Evolutionary conservation across 352 stramenopile species (phyloP).

Genomic region (Halophytophthora batemanensis): DNA sequence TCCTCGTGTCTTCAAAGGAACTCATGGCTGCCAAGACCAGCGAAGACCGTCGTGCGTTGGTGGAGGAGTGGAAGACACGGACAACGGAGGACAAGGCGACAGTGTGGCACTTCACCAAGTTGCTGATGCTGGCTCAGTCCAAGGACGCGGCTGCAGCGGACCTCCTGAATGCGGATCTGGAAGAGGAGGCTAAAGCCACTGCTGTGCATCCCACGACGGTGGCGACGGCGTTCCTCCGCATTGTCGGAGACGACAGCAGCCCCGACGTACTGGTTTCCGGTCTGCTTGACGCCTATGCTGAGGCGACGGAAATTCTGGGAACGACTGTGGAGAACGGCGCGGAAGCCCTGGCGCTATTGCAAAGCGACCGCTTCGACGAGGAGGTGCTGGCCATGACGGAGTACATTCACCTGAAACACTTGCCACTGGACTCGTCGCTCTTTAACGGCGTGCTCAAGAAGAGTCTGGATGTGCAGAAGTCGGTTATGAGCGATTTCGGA

Average conservation of each 20-base stretch:
- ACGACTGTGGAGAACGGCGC: slow-evolving; percentile 33
- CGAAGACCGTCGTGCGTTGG: slow-evolving; percentile 32
- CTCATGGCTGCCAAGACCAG: slow-evolving; percentile 47
- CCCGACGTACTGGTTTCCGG: slow-evolving; percentile 41
- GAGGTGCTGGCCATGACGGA: slow-evolving; percentile 73
- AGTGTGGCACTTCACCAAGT: slow-evolving; percentile 77
- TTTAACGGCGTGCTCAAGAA: slow-evolving; percentile 87
- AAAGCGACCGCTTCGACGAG: slow-evolving; percentile 46
- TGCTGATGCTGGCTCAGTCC: slow-evolving; percentile 61
- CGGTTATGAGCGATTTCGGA: slow-evolving; percentile 75
- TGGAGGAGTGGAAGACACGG: slow-evolving; percentile 42
- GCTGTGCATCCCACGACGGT: slow-evolving; percentile 25
- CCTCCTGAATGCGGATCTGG: slow-evolving; percentile 9
- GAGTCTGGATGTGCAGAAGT: slow-evolving; percentile 60
- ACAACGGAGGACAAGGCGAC: slow-evolving; percentile 42
- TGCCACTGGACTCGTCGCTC: slow-evolving; percentile 68
- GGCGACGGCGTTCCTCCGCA: slow-evolving; percentile 52
- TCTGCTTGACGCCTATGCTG: slow-evolving; percentile 63
- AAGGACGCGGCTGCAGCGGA: slow-evolving; percentile 39
- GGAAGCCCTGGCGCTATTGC: slow-evolving; percentile 44
- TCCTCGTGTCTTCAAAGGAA: slow-evolving; percentile 72
- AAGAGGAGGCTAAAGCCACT: slow-evolving; percentile 7
- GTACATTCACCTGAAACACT: slow-evolving; percentile 73
- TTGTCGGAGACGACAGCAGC: slow-evolving; percentile 40
- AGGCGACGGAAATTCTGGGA: slow-evolving; percentile 41